Evolutionary conservation across 176 grass and related monocot genomes (phyloP).

Genomic region (Phragmites australis): DNA sequence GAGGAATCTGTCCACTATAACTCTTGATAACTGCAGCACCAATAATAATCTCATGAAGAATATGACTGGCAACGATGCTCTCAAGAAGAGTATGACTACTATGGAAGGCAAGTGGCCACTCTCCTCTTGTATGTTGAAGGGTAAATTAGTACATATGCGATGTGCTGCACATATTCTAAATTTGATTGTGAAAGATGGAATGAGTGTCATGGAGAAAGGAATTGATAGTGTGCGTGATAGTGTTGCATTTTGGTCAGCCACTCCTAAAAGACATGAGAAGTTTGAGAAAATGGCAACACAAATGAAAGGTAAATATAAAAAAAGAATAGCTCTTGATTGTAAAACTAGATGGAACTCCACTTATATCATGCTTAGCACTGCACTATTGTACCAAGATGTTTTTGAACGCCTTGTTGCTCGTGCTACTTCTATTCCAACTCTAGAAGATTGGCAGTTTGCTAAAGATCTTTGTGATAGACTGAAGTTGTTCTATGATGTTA

Average conservation of each 20-base stretch:
- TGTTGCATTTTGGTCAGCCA: background rate
- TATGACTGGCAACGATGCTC: no score
- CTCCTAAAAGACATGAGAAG: background rate
- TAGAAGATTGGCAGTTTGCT: conserved; percentile 12
- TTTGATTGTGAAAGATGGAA: no score
- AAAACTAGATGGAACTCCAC: background rate
- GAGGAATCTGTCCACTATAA: background rate
- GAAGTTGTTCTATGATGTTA: conserved; percentile 7
- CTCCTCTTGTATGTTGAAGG: background rate
- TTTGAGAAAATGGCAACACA: background rate
- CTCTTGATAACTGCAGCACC: background rate
- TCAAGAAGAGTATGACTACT: no score
- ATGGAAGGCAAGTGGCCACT: background rate
- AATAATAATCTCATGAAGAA: background rate
- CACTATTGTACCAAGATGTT: no score
- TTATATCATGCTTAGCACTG: background rate
- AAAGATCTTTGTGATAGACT: background rate
- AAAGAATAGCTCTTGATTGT: background rate
- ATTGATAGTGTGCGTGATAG: background rate
- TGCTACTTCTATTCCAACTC: background rate
- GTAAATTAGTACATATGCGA: background rate
- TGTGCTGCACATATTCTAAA: background rate
- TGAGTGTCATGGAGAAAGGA: no score
- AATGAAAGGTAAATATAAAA: no score
- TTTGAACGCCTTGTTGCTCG: background rate